These are phyloP conservation scores for Globisporangium abappressorium DNA, from an alignment of 352 stramenopile genomes.

Conservation along the genomic window DNA sequence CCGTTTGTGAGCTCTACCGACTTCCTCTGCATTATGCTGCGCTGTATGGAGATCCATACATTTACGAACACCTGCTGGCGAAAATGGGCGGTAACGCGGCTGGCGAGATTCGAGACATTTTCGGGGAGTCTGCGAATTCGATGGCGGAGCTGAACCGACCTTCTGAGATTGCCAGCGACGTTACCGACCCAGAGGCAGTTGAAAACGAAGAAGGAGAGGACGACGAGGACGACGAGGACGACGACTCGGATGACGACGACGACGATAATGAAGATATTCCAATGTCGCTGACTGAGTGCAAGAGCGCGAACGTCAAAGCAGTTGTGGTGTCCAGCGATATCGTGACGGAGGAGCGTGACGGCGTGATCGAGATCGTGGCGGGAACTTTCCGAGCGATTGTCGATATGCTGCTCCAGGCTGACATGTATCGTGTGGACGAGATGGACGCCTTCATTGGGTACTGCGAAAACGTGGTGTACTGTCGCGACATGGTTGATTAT, in stretches of 20 bases:
- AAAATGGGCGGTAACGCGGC: conserved; percentile 45
- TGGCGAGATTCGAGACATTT: conserved; percentile 61
- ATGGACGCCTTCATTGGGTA: conserved; percentile 64
- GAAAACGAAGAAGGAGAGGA: conserved; percentile 8
- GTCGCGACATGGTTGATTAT: conserved; percentile 48
- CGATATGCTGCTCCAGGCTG: conserved; percentile 46
- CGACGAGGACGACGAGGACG: conserved; percentile 1
- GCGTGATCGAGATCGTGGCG: conserved; percentile 55
- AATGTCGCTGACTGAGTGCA: conserved; percentile 44
- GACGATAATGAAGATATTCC: conserved; percentile 36
- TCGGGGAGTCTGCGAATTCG: conserved; percentile 49
- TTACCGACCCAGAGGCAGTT: conserved; percentile 13
- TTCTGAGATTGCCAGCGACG: conserved; percentile 21
- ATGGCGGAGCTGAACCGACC: conserved; percentile 43
- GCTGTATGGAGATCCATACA: conserved; percentile 49
- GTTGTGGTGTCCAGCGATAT: conserved; percentile 39
- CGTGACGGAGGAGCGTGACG: conserved; percentile 50
- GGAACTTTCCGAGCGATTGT: conserved; percentile 65
- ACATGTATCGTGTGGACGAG: conserved; percentile 61
- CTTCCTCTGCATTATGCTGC: conserved; percentile 76
- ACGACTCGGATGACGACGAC: conserved; percentile 16
- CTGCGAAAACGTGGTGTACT: conserved; percentile 41
- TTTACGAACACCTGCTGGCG: conserved; percentile 51
- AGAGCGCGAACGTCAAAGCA: conserved; percentile 22
- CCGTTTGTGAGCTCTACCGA: conserved; percentile 67